Evolutionary conservation across 2,329 filamentous ascomycete genomes (phyloP).

Genomic region (Colletotrichum sp.): DNA sequence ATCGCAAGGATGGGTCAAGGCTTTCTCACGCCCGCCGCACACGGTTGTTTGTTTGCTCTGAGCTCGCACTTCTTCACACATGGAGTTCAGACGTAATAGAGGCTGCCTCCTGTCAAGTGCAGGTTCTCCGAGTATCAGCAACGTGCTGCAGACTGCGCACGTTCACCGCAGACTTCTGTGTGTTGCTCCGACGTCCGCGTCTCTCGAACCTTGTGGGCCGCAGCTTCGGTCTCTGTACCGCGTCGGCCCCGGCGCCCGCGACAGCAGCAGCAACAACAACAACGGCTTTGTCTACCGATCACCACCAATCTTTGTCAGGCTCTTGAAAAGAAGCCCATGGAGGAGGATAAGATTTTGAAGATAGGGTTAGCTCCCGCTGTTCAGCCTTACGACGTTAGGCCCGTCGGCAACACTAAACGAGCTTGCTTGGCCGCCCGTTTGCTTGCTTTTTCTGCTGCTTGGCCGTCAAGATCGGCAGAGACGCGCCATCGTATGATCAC

Average conservation of each 20-base stretch:
- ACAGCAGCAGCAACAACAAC: neutral
- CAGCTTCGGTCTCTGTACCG: neutral
- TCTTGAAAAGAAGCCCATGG: neutral
- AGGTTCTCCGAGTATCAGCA: neutral
- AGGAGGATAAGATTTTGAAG: neutral
- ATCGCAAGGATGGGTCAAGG: neutral
- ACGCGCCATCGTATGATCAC: slow-evolving; percentile 12
- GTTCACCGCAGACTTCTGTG: neutral
- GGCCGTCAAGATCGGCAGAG: neutral
- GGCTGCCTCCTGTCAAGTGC: neutral
- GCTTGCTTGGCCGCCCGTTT: neutral
- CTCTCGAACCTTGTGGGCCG: neutral
- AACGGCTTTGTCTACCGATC: neutral
- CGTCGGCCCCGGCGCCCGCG: neutral
- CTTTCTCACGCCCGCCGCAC: neutral
- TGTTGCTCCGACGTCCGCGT: neutral
- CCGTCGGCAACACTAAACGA: neutral
- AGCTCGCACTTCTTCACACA: neutral
- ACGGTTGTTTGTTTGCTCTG: neutral
- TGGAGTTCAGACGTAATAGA: neutral
- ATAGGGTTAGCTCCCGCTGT: neutral
- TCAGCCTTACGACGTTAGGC: slow-evolving; percentile 9
- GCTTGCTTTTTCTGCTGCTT: slow-evolving; percentile 14
- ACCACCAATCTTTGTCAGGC: neutral
- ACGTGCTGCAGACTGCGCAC: neutral